These are phyloP conservation scores for Pistacia vera DNA, from an alignment of 345 rosid species.

Conservation along the genomic window DNA sequence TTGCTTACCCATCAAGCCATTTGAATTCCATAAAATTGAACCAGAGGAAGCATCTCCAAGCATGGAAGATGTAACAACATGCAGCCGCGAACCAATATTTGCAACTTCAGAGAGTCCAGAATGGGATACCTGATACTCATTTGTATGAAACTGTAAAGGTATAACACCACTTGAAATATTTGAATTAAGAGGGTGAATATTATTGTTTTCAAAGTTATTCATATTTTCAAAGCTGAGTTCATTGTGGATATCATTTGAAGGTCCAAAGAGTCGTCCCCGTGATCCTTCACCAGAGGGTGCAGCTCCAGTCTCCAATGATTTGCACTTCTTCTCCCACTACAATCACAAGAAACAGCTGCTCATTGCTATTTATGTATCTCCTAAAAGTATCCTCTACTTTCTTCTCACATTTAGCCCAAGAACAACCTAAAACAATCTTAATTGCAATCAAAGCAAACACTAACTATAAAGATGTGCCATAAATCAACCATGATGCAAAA, in stretches of 20 bases:
- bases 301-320: slow-evolving; percentile 46
- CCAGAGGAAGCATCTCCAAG: slow-evolving; percentile 16
- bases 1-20: slow-evolving; percentile 35
- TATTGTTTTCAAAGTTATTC: slow-evolving; percentile 50
- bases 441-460: neutral
- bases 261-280: slow-evolving; percentile 32
- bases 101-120: slow-evolving; percentile 41
- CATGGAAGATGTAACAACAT: slow-evolving; percentile 30
- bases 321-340: slow-evolving; percentile 79
- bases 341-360: slow-evolving; percentile 14
- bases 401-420: neutral
- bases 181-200: slow-evolving; percentile 37
- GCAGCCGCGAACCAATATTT: slow-evolving; percentile 34
- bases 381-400: neutral
- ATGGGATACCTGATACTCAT: slow-evolving; percentile 84
- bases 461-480: neutral
- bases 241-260: slow-evolving; percentile 82
- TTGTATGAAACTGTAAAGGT: slow-evolving; percentile 86
- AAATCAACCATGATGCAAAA: neutral
- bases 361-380: slow-evolving; percentile 10
- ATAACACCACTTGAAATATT: slow-evolving; percentile 61
- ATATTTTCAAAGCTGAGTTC: slow-evolving; percentile 46
- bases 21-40: slow-evolving; percentile 28
- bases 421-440: neutral
- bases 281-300: slow-evolving; percentile 39